Conservation (phyloP, 768 basidiomycete species). For the Termitomyces sp. region DNA sequence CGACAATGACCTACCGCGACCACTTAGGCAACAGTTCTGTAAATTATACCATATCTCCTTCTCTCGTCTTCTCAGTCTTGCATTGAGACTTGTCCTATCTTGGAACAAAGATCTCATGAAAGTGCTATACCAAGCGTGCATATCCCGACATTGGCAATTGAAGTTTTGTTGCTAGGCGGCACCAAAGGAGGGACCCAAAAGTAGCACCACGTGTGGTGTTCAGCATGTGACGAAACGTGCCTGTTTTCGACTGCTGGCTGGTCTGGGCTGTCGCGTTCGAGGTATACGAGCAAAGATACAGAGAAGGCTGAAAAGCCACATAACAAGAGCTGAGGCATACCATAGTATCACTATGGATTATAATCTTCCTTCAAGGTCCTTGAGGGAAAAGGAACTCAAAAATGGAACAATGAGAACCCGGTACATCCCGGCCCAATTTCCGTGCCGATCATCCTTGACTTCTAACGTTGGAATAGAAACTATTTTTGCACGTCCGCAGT, state of each 20-base stretch:
- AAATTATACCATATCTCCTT: not conserved
- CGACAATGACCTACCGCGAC: not conserved
- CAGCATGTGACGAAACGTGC: not conserved
- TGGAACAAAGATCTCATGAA: slow-evolving; percentile 1
- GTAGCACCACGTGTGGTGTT: not conserved
- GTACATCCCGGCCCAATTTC: not conserved
- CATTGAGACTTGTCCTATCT: not conserved
- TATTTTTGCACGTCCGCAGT: no score
- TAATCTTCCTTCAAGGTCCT: not conserved
- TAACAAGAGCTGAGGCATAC: not conserved
- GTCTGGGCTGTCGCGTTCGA: not conserved
- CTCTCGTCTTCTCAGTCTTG: not conserved
- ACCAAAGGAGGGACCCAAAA: not conserved
- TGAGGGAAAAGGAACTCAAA: not conserved
- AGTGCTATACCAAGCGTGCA: not conserved
- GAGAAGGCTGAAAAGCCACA: not conserved
- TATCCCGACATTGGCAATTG: not conserved
- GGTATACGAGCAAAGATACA: not conserved
- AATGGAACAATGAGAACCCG: not conserved
- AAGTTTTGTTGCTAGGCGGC: not conserved
- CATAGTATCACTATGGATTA: not conserved
- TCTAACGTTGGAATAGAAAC: no score
- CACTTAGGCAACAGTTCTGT: not conserved
- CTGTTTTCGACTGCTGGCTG: not conserved
- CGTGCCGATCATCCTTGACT: not conserved